These are phyloP conservation scores for Moesziomyces aphidis DNA, from an alignment of 1,284 basidiomycete species.

Conservation along the genomic window DNA sequence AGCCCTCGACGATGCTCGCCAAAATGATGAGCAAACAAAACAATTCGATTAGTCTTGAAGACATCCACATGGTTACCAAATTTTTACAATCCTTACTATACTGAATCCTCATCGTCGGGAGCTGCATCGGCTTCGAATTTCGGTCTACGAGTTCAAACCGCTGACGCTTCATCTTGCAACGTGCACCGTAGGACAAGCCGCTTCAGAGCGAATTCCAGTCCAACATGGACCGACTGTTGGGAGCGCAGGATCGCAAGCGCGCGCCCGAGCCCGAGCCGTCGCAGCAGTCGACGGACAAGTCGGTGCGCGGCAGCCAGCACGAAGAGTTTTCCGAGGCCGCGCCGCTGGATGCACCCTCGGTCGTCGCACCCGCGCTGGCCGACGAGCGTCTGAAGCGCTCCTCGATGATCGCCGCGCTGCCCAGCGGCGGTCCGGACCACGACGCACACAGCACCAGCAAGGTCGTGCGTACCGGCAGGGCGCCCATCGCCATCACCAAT, in stretches of 20 bases:
- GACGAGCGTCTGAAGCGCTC: conserved; percentile 21
- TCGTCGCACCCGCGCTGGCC: conserved; percentile 43
- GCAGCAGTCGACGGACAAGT: conserved; percentile 29
- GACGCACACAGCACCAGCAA: conserved; percentile 21
- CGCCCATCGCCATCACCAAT: conserved; percentile 31
- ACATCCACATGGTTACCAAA: conserved; percentile 59
- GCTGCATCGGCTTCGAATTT: neutral
- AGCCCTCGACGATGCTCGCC: conserved; percentile 22
- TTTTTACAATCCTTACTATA: conserved; percentile 56
- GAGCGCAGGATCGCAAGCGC: conserved; percentile 47
- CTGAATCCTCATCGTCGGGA: conserved; percentile 33
- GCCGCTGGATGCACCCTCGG: conserved; percentile 25
- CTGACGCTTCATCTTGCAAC: conserved; percentile 5
- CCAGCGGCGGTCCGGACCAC: conserved; percentile 39
- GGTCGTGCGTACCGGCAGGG: conserved; percentile 14
- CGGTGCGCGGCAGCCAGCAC: conserved; percentile 52
- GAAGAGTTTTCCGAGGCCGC: conserved; percentile 52
- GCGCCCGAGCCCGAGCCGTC: conserved; percentile 33
- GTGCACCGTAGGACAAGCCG: conserved; percentile 42
- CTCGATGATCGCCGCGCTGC: conserved; percentile 39
- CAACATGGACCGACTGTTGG: conserved; percentile 63
- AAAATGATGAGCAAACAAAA: conserved; percentile 51
- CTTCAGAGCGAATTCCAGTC: conserved; percentile 61
- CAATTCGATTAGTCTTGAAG: conserved; percentile 67
- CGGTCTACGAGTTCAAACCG: neutral